Percentiles rank a stretch among this genome's conserved stretches.
These are phyloP conservation scores for Cymbomonas tetramitiformis DNA, from an alignment of 139 green algal species.

Conservation along the genomic window DNA sequence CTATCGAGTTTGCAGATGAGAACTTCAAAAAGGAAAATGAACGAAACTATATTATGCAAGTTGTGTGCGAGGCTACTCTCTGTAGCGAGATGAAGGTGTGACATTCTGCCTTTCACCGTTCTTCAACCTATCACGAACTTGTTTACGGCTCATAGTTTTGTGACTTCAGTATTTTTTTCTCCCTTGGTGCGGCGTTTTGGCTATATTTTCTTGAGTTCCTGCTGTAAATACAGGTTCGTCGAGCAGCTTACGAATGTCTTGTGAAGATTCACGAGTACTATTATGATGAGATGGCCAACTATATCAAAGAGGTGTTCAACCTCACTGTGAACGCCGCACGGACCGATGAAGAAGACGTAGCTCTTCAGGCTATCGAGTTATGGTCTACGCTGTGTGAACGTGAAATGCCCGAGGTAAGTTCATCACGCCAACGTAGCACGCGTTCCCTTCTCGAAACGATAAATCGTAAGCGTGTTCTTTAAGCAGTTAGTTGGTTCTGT, in stretches of 20 bases:
- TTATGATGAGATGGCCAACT: conserved; percentile 77
- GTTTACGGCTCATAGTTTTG: too few species aligned
- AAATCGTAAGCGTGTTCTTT: too few species aligned
- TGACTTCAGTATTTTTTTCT: background rate
- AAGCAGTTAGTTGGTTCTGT: too few species aligned
- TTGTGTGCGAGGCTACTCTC: conserved; percentile 67
- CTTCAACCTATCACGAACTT: too few species aligned
- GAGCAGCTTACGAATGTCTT: conserved; percentile 81
- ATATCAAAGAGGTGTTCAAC: conserved; percentile 88
- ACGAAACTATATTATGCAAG: conserved; percentile 91
- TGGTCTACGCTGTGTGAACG: conserved; percentile 75
- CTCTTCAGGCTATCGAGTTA: conserved; percentile 86
- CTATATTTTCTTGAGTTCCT: conserved; percentile 20
- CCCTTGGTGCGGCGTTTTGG: background rate
- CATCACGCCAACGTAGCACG: too few species aligned
- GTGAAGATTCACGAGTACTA: conserved; percentile 72
- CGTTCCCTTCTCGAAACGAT: too few species aligned
- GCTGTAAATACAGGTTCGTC: too few species aligned
- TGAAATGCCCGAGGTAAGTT: too few species aligned
- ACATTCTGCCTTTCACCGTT: too few species aligned
- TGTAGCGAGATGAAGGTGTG: conserved; percentile 36
- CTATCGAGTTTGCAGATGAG: conserved; percentile 78
- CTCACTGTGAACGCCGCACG: conserved; percentile 70
- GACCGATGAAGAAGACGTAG: conserved; percentile 77
- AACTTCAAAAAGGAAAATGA: conserved; percentile 90